Base-by-base conservation (phyloP, 2,329 filamentous ascomycete species). In the Stemphylium vesicarium region DNA sequence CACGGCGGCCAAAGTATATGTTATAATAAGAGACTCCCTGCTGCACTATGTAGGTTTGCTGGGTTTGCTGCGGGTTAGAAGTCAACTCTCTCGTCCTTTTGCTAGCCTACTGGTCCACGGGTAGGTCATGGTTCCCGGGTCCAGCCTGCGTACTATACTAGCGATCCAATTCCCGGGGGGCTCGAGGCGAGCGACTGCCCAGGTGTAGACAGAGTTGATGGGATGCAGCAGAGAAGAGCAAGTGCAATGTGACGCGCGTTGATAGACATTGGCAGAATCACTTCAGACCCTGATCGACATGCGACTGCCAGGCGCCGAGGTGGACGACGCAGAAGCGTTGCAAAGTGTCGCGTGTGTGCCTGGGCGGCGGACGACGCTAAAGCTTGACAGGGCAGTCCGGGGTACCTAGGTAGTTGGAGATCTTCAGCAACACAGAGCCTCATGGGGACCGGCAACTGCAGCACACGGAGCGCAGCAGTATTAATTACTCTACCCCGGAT, bases 381-480 rank as follows among this genome's bases (percentile, higher is more conserved):
- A 36, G 46, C 47, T 29, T 40, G 47, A 35, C 29, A 50, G 20
- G 22, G 15, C 32, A 18, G 33, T 41, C 47, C 39, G 16, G 31
- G 41, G 39, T 35, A 44, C 47, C 39, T n/a, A 22, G 41, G 39
- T 35, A 44, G 18, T 26, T 26, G 29, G 20, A n/a, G 16, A 37
- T 51, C 15, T 44, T 20, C 24, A 24, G 33, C 35, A 26, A 40
- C 29, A 54, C 39, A 50, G 15, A 62, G 65, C 62, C 63, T 65
- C 63, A 64, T 40, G 47, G 52, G 40, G 33, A 49, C 45, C 48
- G 52, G 41, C 57, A 56, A 58, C 51, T 55, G 53, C 45, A 59
- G 48, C 53, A 55, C 57, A 18, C 31, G 13, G 18, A 38, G 22
- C 36, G 46, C 24, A 42, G 40, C 48, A 41, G 56, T 38, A 39